These are phyloP conservation scores for Monilinia vaccinii-corymbosi DNA, from an alignment of 2,329 filamentous ascomycete species.

Conservation along the genomic window DNA sequence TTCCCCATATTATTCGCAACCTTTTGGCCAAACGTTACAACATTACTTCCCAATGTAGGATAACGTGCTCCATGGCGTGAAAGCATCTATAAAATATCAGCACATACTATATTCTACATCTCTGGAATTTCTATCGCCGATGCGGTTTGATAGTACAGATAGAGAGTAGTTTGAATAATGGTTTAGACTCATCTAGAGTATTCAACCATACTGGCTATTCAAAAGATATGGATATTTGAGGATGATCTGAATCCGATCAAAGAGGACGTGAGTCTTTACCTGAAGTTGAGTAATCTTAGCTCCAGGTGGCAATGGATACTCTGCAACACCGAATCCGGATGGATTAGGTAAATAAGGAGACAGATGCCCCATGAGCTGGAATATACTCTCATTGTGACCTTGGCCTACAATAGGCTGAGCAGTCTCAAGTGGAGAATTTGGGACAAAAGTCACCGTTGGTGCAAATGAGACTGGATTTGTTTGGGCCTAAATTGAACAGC, in stretches of 20 bases:
- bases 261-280: constrained; percentile 22
- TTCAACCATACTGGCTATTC: background rate
- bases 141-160: background rate
- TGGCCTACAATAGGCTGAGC: constrained; percentile 55
- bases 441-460: constrained; percentile 50
- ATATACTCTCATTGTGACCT: constrained; percentile 55
- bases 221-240: too few relatives aligned
- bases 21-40: constrained; percentile 46
- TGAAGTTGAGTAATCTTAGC: constrained; percentile 61
- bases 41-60: constrained; percentile 51
- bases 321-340: constrained; percentile 60
- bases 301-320: constrained; percentile 57
- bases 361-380: constrained; percentile 59
- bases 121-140: background rate
- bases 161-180: background rate
- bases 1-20: constrained; percentile 45
- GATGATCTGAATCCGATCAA: background rate
- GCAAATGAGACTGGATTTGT: constrained; percentile 57
- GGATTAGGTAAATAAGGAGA: constrained; percentile 63
- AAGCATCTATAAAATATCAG: constrained; percentile 47
- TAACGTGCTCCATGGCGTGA: constrained; percentile 67
- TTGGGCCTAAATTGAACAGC: constrained; percentile 38
- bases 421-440: constrained; percentile 63
- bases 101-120: background rate
- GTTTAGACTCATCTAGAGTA: background rate